Conservation (phyloP, 805 yeast genomes). For the Kuraishia piskuri region DNA sequence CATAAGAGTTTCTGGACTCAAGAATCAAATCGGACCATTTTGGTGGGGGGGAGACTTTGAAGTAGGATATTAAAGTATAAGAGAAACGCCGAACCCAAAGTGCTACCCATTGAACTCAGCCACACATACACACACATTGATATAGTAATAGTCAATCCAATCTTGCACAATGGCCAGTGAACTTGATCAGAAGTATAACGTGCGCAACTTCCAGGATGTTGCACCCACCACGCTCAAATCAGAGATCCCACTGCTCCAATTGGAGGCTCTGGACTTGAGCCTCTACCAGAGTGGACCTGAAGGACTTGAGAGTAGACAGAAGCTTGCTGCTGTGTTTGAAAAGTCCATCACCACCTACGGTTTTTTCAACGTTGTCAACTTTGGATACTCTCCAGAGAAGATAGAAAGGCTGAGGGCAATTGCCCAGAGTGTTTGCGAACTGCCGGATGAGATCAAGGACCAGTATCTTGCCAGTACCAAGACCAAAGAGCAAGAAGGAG, state of each 20-base stretch:
- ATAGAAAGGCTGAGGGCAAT: conserved; percentile 28
- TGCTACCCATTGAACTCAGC: neutral
- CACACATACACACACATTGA: neutral
- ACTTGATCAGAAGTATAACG: conserved; percentile 18
- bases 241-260: conserved; percentile 15
- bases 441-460: conserved; percentile 29
- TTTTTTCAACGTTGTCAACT: conserved; percentile 32
- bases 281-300: conserved; percentile 29
- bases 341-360: conserved; percentile 32
- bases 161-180: neutral
- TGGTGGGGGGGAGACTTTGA: neutral
- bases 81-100: neutral
- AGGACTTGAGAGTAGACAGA: conserved; percentile 19
- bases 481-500: conserved; percentile 14
- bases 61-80: neutral
- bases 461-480: conserved; percentile 29
- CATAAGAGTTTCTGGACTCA: neutral
- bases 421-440: conserved; percentile 30
- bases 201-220: conserved; percentile 24
- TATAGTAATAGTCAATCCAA: neutral
- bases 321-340: conserved; percentile 29
- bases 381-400: conserved; percentile 25
- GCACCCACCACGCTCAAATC: conserved; percentile 11
- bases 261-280: conserved; percentile 28
- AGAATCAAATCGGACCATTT: neutral